Base-by-base conservation (phyloP, 1,284 basidiomycete species). In the Cutaneotrichosporon curvatum region DNA sequence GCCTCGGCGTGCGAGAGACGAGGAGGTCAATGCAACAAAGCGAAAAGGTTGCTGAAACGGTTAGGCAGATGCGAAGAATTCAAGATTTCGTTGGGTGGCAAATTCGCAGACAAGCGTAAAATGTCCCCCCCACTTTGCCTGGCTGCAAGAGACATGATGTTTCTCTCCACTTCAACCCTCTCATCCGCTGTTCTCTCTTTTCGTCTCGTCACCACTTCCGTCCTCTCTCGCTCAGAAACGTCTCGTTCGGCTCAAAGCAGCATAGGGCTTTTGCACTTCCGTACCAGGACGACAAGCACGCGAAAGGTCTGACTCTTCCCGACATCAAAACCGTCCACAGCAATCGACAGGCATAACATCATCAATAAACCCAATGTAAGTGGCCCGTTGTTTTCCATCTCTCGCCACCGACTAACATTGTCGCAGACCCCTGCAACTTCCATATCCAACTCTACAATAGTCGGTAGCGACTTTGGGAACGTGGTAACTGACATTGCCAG, bases 51-150 rank as follows among this genome's bases (percentile, higher is more conserved):
- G n/a, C n/a, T n/a, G n/a, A n/a, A n/a, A n/a, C n/a, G n/a, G n/a
- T n/a, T n/a, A n/a, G n/a, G n/a, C n/a, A n/a, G n/a, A n/a, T n/a
- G n/a, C n/a, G n/a, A n/a, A n/a, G 16, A 28, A n/a, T 31, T 16
- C 22, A 28, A 45, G 22, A 16, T 30, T 28, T 28, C 25, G 33
- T 36, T 45, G 44, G 44, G 48, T 45, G 43, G 48, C 43, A 39
- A 43, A 43, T 39, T 42, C 25, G n/a, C n/a, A n/a, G 12, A 28
- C 25, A 45, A 32, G 30, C 11, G 37, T 4, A 7, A 20, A 14
- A 14, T 44, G n/a, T 8, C 4, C 15, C 43, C 37, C 37, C 43
- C 43, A 38, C 20, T 37, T 44, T 19, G 9, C 19, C 37, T 28
- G 18, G 14, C 2, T 10, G 37, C 5, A 23, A 12, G 9, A 19